Percentiles rank a stretch among this genome's conserved stretches.
phyloP scores from a whole-genome alignment of 2,329 filamentous ascomycete species.

The Pseudogymnoascus sp. region DNA sequence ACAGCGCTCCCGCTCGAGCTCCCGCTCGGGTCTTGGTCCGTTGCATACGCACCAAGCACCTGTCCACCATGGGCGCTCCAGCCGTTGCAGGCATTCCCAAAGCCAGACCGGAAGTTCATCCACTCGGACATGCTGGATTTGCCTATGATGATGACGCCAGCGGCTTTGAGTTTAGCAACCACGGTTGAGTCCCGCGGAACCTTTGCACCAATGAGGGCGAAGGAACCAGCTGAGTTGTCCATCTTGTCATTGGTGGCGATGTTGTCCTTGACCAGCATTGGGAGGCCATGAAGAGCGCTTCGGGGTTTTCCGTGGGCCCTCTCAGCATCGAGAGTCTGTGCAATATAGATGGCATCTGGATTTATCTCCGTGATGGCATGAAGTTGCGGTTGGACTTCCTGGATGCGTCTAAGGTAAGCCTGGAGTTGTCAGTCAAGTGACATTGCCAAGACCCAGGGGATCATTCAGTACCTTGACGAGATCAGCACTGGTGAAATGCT shows the following conservation, averaged over 20 bases:
- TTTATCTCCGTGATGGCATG: constrained; percentile 26
- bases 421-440: constrained; percentile 8
- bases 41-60: constrained; percentile 50
- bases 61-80: constrained; percentile 60
- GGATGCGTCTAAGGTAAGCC: constrained; percentile 22
- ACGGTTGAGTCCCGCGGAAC: constrained; percentile 21
- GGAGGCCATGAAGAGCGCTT: constrained; percentile 46
- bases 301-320: constrained; percentile 20
- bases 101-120: constrained; percentile 45
- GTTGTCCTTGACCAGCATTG: constrained; percentile 53
- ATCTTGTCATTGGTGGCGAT: constrained; percentile 50
- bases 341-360: constrained; percentile 26
- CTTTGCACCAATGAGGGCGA: constrained; percentile 18
- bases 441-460: constrained; percentile 35
- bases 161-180: constrained; percentile 18
- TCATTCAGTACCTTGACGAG: constrained; percentile 35
- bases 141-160: constrained; percentile 22
- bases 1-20: constrained; percentile 56
- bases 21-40: constrained; percentile 51
- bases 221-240: constrained; percentile 35
- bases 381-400: constrained; percentile 20
- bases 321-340: constrained; percentile 23
- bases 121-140: constrained; percentile 44
- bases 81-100: constrained; percentile 45
- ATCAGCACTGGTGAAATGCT: constrained; percentile 48